Evolutionary conservation across 768 basidiomycete genomes (phyloP), one percentile per base, ranked within the genome.

Genomic region (Auricularia sp.): DNA sequence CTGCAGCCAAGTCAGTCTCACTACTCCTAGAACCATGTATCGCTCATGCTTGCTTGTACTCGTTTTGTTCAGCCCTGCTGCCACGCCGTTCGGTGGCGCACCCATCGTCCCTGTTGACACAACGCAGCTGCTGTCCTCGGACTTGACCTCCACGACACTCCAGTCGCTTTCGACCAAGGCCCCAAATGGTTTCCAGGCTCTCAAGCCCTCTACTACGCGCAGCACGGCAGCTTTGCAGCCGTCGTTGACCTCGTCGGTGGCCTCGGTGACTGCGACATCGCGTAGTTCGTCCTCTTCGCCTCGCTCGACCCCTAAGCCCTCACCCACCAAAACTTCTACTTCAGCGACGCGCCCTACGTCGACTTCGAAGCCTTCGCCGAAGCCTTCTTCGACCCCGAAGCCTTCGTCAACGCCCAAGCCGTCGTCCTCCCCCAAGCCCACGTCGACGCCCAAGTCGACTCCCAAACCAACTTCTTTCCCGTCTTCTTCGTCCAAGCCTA

Each of bases 401-500:
- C 63, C 65, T 39, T 63, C 6, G 39, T 39, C 37, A 42, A 44
- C 51, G 18, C 61, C 36, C 3, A 45, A 21, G 47, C 54, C 63
- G 11, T 11, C 44, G n/a, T 18, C 44, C 36, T 62, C 68, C 42
- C 35, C 51, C n/a, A 42, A 44, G 7, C 35, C 44, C 21, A 39
- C 67, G 10, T 24, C 66, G 14, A 18, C 67, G 54, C 29, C 67
- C 65, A 59, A 45, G 36, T 65, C 33, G 35, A 8, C 44, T 62
- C 6, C 63, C 54, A 54, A 42, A 59, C 68, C 58, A 63, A 34
- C 47, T 5, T 67, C 70, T 8, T 66, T 69, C 21, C 64, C 67
- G 16, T 65, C 71, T 6, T 67, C 71, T 16, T 69, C 69, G 66
- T 69, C 70, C 44, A 24, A 37, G 5, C 42, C 21, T 16, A 44